Percentiles rank a stretch among this genome's conserved stretches.
phyloP scores from a whole-genome alignment of 2,329 filamentous ascomycete genomes.

The Aureobasidium namibiae region DNA sequence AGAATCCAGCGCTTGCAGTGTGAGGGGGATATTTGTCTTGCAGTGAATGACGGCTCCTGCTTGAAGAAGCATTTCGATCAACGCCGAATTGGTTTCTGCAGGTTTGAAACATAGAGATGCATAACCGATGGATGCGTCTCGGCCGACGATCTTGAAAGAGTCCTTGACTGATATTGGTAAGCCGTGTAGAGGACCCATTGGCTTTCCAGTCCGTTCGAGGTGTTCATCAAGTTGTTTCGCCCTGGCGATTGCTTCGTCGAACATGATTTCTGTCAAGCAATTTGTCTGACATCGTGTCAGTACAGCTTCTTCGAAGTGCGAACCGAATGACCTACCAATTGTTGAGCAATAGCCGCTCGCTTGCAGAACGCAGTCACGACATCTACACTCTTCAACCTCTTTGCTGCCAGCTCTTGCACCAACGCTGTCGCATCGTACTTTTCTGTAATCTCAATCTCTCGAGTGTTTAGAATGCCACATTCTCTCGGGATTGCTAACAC shows the following conservation, averaged over 20 bases:
- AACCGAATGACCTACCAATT: conserved; percentile 21
- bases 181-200: conserved; percentile 40
- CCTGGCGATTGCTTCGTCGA: conserved; percentile 29
- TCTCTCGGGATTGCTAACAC: conserved; percentile 44
- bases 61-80: conserved; percentile 37
- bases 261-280: conserved; percentile 38
- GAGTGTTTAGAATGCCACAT: conserved; percentile 30
- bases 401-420: conserved; percentile 3
- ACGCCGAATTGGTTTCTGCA: conserved; percentile 27
- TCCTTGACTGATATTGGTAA: conserved; percentile 47
- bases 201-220: conserved; percentile 27
- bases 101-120: conserved; percentile 37
- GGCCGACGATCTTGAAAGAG: conserved; percentile 27
- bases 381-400: conserved; percentile 29
- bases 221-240: conserved; percentile 36
- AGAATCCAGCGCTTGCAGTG: conserved; percentile 42
- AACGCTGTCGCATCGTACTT: background rate
- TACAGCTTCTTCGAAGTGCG: background rate
- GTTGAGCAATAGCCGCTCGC: conserved; percentile 40
- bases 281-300: conserved; percentile 25
- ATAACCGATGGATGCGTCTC: conserved; percentile 33
- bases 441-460: conserved; percentile 7
- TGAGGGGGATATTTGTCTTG: conserved; percentile 50
- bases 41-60: conserved; percentile 43
- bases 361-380: conserved; percentile 38